Evolutionary conservation across 2,329 filamentous ascomycete species (phyloP), one percentile per base, ranked within the genome.

Genomic region (Pseudogymnoascus sp.): DNA sequence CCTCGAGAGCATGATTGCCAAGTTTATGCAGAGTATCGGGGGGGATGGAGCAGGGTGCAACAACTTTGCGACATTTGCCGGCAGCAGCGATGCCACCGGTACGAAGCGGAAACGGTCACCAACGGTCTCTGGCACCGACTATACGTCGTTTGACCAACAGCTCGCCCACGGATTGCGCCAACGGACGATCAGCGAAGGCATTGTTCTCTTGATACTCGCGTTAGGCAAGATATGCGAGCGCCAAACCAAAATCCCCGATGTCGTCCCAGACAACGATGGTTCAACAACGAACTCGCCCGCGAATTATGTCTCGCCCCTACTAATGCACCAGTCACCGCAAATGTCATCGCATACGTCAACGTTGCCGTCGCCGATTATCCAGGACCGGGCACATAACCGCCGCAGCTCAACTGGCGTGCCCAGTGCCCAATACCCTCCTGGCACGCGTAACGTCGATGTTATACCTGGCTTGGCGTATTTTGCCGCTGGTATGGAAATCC

Each of bases 401-500:
- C 11, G 42, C 28, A 6, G 28, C 42, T 49, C 42, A 49, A 49
- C 19, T 14, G 60, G 62, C 49, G 19, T 63, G 28, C 64, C 59
- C 9, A 62, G 23, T 16, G 61, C 6, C 63, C 63, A 60, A 63
- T 66, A 36, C 63, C 62, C 59, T 1, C 36, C 59, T 28, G 23
- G 23, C 5, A 52, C 45, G 23, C 80, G 83, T 68, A 96, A 96
- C 71, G 81, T 94, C 60, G 92, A 97, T 69, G 82, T 89, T 5
- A 89, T 97, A 64, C 93, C 94, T 0, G 94, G 94, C 0, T 78
- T 97, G 63, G 89, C 92, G 30, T 97, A 97, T 72, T 97, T 92
- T 72, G 89, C 90, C 1, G 87, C 90, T 65, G 93, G 92, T 2
- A 88, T 88, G 0, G 89, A 94, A 65, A 96, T 97, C 38, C 78